Percentiles rank a stretch among this genome's conserved stretches.
Conservation (phyloP, 305 asterid genomes). For the Fraxinus sp. region DNA sequence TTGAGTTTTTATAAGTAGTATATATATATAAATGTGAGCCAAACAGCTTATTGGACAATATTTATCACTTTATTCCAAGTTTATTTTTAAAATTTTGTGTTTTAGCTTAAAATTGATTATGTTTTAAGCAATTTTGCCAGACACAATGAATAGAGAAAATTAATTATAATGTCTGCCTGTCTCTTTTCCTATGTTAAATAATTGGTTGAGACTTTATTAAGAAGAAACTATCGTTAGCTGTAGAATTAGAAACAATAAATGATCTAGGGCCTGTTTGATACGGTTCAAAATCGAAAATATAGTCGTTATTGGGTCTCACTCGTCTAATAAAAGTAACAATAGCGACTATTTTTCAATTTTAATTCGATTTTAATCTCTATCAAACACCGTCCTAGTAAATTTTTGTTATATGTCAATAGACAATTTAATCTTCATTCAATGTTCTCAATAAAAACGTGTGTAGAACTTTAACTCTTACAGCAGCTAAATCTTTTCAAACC, state of each 20-base stretch:
- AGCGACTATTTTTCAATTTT: too few relatives aligned
- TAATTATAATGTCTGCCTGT: not conserved
- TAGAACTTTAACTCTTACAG: not conserved
- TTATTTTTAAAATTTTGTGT: too few relatives aligned
- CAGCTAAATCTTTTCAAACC: not conserved
- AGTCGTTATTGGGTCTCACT: too few relatives aligned
- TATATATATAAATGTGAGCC: not conserved
- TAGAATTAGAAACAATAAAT: not conserved
- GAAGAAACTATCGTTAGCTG: not conserved
- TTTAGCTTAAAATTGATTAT: not conserved
- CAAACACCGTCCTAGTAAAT: not conserved
- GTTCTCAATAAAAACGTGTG: not conserved
- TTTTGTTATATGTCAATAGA: not conserved
- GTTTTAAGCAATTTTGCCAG: not conserved
- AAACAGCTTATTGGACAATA: not conserved
- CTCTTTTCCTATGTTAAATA: not conserved
- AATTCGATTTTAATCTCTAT: too few relatives aligned
- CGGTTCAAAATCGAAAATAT: too few relatives aligned
- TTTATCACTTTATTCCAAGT: not conserved
- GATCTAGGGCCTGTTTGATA: not conserved
- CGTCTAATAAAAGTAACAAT: too few relatives aligned
- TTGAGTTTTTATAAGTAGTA: too few relatives aligned
- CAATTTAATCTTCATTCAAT: not conserved
- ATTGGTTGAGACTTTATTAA: not conserved
- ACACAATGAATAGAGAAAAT: not conserved